Base-by-base conservation (phyloP, 257 asterid genomes). In the Avicennia marina region DNA sequence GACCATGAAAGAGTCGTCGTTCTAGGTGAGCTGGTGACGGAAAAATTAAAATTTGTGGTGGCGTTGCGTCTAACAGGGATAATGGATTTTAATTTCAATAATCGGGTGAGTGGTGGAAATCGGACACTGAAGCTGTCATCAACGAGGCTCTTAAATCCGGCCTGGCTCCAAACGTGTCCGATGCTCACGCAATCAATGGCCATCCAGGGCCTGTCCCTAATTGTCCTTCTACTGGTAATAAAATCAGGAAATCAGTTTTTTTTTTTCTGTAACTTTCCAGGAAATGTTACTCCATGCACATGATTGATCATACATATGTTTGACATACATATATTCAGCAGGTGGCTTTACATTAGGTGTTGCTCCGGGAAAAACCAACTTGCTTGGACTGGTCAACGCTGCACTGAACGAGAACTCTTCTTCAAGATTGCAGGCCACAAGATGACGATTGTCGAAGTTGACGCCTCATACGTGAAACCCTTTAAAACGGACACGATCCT, bases 51-150 rank as follows among this genome's bases (percentile, higher is more conserved):
- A n/a, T n/a, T n/a, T n/a, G n/a, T n/a, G n/a, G n/a, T n/a, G n/a
- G n/a, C n/a, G n/a, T n/a, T n/a, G n/a, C n/a, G n/a, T n/a, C n/a
- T n/a, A n/a, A n/a, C n/a, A n/a, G n/a, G n/a, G n/a, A n/a, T n/a
- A n/a, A n/a, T n/a, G n/a, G n/a, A n/a, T n/a, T n/a, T n/a, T n/a
- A n/a, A n/a, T n/a, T n/a, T n/a, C n/a, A n/a, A n/a, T n/a, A n/a
- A n/a, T n/a, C 39, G 76, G 90, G 85, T 8, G 94, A 81, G 65
- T 84, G 86, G 89, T 81, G 89, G 94, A 84, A 78, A 16, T 75
- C 84, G 6, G 81, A 81, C 56, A 83, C 80, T 38, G 94, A 84
- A 74, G 74, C 67, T 13, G 82, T 84, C 19, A 38, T 84, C 18
- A 62, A 72, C 43, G 75, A 78, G 53, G 89, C 89, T 3, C 63